Conservation (phyloP, 768 basidiomycete species). For the Neoboletus subvelutipes region DNA sequence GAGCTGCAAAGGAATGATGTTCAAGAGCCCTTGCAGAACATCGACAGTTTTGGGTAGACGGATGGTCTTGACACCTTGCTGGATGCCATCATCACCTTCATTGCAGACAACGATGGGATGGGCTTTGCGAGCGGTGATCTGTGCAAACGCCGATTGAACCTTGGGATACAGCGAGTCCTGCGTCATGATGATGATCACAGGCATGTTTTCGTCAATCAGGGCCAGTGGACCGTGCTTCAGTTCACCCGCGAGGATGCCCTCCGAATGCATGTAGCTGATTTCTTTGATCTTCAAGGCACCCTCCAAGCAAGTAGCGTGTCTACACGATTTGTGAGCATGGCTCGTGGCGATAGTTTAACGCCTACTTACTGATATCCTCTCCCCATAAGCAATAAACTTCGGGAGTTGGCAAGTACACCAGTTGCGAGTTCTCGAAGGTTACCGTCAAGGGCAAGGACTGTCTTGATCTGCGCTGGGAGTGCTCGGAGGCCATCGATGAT, state of each 20-base stretch:
- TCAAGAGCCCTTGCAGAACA: slow-evolving; percentile 91
- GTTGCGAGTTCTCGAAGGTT: slow-evolving; percentile 78
- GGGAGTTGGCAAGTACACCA: slow-evolving; percentile 72
- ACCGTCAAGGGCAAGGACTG: slow-evolving; percentile 77
- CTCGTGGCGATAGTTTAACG: no score
- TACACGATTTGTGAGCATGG: slow-evolving; percentile 23
- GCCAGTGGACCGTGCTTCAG: slow-evolving; percentile 98
- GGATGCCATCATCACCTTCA: slow-evolving; percentile 82
- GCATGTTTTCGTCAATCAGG: slow-evolving; percentile 97
- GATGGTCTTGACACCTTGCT: slow-evolving; percentile 77
- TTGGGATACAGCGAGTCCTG: slow-evolving; percentile 98
- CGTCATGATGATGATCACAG: slow-evolving; percentile 99
- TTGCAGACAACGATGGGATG: slow-evolving; percentile 95
- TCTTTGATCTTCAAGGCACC: slow-evolving; percentile 99
- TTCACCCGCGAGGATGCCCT: slow-evolving; percentile 95
- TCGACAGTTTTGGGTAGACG: slow-evolving; percentile 95
- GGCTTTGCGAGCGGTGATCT: slow-evolving; percentile 97
- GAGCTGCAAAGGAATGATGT: slow-evolving; percentile 95
- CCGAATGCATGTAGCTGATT: slow-evolving; percentile 72
- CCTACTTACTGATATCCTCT: slow-evolving; percentile 87
- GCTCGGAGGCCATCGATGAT: slow-evolving; percentile 92
- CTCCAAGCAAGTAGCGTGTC: slow-evolving; percentile 95
- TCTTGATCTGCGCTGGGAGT: slow-evolving; percentile 87
- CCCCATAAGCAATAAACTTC: slow-evolving; percentile 94
- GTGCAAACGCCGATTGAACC: slow-evolving; percentile 93